Evolutionary conservation across 768 basidiomycete species (phyloP), one percentile per base, ranked within the genome.

Genomic region (Kwoniella heveanensis): DNA sequence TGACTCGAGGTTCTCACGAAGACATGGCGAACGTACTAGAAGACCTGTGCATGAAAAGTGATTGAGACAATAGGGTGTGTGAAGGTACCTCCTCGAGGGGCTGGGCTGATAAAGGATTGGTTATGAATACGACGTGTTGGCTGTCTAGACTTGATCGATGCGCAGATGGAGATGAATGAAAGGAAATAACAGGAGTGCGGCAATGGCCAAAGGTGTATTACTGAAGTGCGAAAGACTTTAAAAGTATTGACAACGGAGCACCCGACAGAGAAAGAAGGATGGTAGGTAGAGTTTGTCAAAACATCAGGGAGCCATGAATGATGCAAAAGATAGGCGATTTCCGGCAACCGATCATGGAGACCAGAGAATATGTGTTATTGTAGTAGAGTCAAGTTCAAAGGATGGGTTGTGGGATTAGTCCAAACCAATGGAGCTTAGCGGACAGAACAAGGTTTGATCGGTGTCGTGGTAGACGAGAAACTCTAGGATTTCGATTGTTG

Each of bases 121-220:
- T 21, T n/a, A n/a, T 24, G 24, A 50, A 50, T 25, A 2, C 22
- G 25, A 25, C n/a, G 24, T 27, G 9, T 10, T 5, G 10, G 19
- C 27, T 53, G 52, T 17, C 1, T 32, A 7, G 25, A 30, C 29
- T 53, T n/a, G 52, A 53, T 32, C 22, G 7, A 53, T 21, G 12
- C n/a, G 22, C 32, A 21, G 27, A 37, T 46, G 55, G 26, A 12
- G 37, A 47, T 46, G 15, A 57, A 57, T 97, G 65, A 90, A 88
- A 78, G 90, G 89, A 1, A 77, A 88, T 47, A 84, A 97, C 44
- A 79, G 88, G 36, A 84, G 85, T 10, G 83, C 92, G 57, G 88
- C 92, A 67, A 83, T 84, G 30, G 87, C 88, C 60, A 90, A 88
- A 69, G 87, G 88, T 49, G 90, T 91, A 44, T 44, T 44, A 44